Percentiles rank a stretch among this genome's conserved stretches.
These are phyloP conservation scores for Pythium aquatile DNA, from an alignment of 352 stramenopile species.

Conservation along the genomic window DNA sequence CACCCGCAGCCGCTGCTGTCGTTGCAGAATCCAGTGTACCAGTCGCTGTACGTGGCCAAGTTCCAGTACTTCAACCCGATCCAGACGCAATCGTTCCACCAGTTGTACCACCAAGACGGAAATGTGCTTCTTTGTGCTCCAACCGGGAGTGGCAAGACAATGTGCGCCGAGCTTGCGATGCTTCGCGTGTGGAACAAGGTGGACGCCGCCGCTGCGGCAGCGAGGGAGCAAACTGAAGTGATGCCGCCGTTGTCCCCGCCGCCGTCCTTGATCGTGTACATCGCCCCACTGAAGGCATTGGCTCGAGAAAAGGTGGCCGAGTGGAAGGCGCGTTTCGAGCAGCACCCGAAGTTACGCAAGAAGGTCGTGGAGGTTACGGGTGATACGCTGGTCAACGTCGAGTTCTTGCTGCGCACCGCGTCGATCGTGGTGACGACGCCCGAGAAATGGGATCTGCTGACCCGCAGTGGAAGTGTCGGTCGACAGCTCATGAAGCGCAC, in stretches of 20 bases:
- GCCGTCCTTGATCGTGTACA: constrained; percentile 93
- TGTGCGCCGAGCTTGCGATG: constrained; percentile 97
- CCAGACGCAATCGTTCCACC: constrained; percentile 98
- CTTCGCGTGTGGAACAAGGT: constrained; percentile 90
- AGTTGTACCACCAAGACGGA: constrained; percentile 95
- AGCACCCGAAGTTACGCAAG: constrained; percentile 76
- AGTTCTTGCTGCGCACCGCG: constrained; percentile 86
- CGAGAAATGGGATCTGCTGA: constrained; percentile 98
- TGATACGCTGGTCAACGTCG: constrained; percentile 94
- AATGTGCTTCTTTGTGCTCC: constrained; percentile 97
- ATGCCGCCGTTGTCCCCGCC: not conserved
- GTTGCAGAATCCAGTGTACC: constrained; percentile 90
- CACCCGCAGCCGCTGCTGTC: constrained; percentile 93
- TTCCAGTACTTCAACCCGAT: constrained; percentile 93
- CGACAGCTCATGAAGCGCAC: constrained; percentile 66
- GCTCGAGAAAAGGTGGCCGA: constrained; percentile 96
- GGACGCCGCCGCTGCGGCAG: constrained; percentile 23
- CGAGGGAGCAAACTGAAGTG: constrained; percentile 17
- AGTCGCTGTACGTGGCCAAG: constrained; percentile 88
- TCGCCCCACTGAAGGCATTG: constrained; percentile 97
- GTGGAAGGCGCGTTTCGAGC: constrained; percentile 94
- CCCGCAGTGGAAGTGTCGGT: constrained; percentile 83
- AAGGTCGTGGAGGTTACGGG: constrained; percentile 96
- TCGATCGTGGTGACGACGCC: constrained; percentile 98
- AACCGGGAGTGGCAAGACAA: constrained; percentile 96